A percentile compares a stretch with the other conserved stretches of the same genome.
These are phyloP conservation scores for Hypoxylon lenormandii DNA, from an alignment of 495 filamentous ascomycete genomes.

Conservation along the genomic window DNA sequence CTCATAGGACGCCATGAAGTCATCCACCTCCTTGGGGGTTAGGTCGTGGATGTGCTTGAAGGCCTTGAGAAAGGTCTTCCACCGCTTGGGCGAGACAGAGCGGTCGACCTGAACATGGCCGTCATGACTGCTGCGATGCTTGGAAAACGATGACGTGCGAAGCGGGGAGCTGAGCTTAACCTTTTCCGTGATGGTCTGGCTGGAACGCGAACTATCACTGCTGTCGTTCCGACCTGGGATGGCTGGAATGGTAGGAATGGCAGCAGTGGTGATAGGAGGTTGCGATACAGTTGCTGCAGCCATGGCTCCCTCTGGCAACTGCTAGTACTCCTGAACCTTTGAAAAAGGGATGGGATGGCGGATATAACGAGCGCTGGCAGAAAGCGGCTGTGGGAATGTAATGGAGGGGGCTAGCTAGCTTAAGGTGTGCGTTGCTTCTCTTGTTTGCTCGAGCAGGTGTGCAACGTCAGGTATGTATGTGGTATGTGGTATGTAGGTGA, in stretches of 20 bases:
- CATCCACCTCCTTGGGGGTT: conserved; percentile 69
- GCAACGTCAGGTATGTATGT: conserved; percentile 13
- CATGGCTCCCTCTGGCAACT: conserved; percentile 37
- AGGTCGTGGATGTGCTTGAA: conserved; percentile 69
- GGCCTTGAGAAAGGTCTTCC: conserved; percentile 66
- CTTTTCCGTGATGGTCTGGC: conserved; percentile 47
- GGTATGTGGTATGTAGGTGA: conserved; percentile 3
- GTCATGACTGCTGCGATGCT: conserved; percentile 28
- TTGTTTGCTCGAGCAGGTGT: background rate
- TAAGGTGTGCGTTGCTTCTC: background rate
- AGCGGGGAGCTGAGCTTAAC: conserved; percentile 38
- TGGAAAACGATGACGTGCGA: conserved; percentile 30
- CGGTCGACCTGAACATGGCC: conserved; percentile 54
- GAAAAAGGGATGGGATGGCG: background rate
- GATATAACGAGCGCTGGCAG: conserved; percentile 10
- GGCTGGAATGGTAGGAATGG: conserved; percentile 14
- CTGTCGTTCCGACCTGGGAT: conserved; percentile 49
- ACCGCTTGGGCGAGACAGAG: conserved; percentile 65
- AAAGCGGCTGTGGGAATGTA: conserved; percentile 10
- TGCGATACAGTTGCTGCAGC: conserved; percentile 43
- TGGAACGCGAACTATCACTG: conserved; percentile 51
- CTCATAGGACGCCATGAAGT: conserved; percentile 75
- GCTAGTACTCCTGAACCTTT: conserved; percentile 21
- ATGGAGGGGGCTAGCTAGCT: too few relatives aligned
- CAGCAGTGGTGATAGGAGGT: conserved; percentile 28